Conservation (phyloP, 768 basidiomycete genomes). For the Phaffia australis region DNA sequence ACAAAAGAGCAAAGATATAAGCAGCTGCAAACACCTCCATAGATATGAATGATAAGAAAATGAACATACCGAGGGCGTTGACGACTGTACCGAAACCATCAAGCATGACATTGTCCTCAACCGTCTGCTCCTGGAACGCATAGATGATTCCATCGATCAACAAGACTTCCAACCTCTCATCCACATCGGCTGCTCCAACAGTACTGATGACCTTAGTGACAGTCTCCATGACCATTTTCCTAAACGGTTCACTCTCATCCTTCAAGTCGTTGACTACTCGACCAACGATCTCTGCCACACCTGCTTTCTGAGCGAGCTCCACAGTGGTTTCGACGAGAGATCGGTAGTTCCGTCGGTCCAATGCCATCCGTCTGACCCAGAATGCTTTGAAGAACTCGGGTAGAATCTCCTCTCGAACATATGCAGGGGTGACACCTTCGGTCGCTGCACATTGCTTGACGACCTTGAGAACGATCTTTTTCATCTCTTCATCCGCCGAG, state of each 20-base stretch:
- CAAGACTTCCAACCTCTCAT: slow-evolving; percentile 85
- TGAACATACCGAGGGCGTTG: slow-evolving; percentile 60
- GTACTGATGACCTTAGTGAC: slow-evolving; percentile 91
- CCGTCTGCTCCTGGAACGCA: slow-evolving; percentile 98
- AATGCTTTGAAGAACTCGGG: slow-evolving; percentile 99
- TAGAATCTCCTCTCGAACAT: slow-evolving; percentile 94
- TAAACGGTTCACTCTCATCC: slow-evolving; percentile 45
- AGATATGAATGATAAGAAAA: not conserved
- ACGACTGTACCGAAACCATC: slow-evolving; percentile 98
- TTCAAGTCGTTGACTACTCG: slow-evolving; percentile 79
- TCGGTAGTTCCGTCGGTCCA: slow-evolving; percentile 88
- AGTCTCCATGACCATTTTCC: slow-evolving; percentile 99
- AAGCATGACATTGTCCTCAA: slow-evolving; percentile 97
- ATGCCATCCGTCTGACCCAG: slow-evolving; percentile 94
- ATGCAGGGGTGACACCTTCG: slow-evolving; percentile 89
- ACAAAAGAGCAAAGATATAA: not conserved
- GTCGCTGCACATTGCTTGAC: slow-evolving; percentile 98
- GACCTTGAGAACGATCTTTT: slow-evolving; percentile 98
- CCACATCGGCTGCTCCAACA: slow-evolving; percentile 92
- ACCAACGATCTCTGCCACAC: slow-evolving; percentile 91
- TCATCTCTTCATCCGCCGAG: slow-evolving; percentile 99
- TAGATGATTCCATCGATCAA: slow-evolving; percentile 98
- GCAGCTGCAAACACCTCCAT: not conserved
- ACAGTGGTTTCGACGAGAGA: slow-evolving; percentile 99
- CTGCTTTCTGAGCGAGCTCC: slow-evolving; percentile 92